phyloP scores from a whole-genome alignment of 2,329 filamentous ascomycete genomes.

The Knoxdaviesia capensis region DNA sequence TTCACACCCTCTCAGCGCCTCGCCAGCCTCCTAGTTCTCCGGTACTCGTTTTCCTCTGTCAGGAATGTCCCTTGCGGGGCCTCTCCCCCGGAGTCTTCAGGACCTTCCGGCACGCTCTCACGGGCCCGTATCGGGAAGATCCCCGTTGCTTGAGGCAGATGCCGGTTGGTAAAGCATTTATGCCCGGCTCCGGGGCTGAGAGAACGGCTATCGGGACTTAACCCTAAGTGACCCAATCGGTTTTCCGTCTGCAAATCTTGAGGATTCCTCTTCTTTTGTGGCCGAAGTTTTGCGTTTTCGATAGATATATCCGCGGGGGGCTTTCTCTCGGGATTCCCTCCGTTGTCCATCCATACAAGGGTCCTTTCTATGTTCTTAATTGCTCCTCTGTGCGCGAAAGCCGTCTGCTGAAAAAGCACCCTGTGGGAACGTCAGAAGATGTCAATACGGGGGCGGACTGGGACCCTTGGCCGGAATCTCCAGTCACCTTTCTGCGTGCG shows the following conservation, averaged over 20 bases:
- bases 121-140: slow-evolving; percentile 36
- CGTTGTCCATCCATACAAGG: slow-evolving; percentile 39
- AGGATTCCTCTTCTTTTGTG: too few species aligned
- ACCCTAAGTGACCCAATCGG: slow-evolving; percentile 75
- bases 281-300: slow-evolving; percentile 38
- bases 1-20: slow-evolving; percentile 25
- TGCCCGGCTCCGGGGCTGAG: slow-evolving; percentile 7
- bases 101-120: slow-evolving; percentile 28
- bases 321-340: slow-evolving; percentile 6
- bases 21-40: slow-evolving; percentile 68
- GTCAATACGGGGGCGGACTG: slow-evolving; percentile 22
- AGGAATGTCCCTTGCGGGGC: slow-evolving; percentile 37
- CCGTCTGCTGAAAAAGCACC: slow-evolving; percentile 26
- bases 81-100: slow-evolving; percentile 18
- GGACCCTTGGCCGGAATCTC: slow-evolving; percentile 21
- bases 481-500: slow-evolving; percentile 32
- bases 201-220: slow-evolving; percentile 74
- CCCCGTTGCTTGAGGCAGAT: slow-evolving; percentile 14
- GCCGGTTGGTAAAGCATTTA: too few species aligned
- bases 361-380: slow-evolving; percentile 35
- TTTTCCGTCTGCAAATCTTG: slow-evolving; percentile 8
- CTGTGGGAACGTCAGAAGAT: slow-evolving; percentile 13
- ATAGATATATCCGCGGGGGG: too few species aligned
- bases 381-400: slow-evolving; percentile 12
- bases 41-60: slow-evolving; percentile 43